Conservation (phyloP, 73 alveolate genomes). For the Tetrahymena thermophila region DNA sequence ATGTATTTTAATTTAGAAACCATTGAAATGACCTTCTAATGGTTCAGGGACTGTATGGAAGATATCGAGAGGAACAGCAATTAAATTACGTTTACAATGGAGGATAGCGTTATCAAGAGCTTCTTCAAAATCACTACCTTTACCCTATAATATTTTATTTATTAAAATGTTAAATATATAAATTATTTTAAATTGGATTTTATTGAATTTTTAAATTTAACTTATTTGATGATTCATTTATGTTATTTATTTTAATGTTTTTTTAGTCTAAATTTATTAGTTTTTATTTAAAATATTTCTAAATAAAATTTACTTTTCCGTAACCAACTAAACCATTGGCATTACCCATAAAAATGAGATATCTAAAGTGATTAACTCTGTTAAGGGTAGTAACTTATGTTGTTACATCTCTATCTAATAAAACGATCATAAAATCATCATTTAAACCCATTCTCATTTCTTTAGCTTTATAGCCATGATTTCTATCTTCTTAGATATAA, state of each 20-base stretch:
- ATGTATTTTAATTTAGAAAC: conserved; percentile 46
- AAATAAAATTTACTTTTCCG: conserved; percentile 18
- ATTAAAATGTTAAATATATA: too few species aligned
- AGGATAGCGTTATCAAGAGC: conserved; percentile 59
- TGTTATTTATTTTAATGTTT: too few species aligned
- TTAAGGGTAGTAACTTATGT: conserved; percentile 64
- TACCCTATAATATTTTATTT: conserved; percentile 43
- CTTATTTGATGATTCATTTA: too few species aligned
- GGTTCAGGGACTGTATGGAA: conserved; percentile 41
- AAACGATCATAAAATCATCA: conserved; percentile 50
- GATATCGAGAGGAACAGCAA: conserved; percentile 40
- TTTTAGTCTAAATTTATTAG: too few species aligned
- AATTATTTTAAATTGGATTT: background rate
- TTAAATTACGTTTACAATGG: conserved; percentile 46
- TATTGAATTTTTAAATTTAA: background rate
- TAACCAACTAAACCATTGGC: conserved; percentile 63
- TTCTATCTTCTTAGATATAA: background rate
- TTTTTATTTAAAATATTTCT: background rate
- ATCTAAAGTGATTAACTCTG: conserved; percentile 65
- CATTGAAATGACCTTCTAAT: conserved; percentile 55
- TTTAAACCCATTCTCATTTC: conserved; percentile 25
- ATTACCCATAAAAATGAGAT: conserved; percentile 64
- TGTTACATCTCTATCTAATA: conserved; percentile 58
- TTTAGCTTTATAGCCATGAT: background rate
- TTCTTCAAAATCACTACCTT: conserved; percentile 66